phyloP scores from a whole-genome alignment of 108 stramenopile genomes.

The Conticribra weissflogii region DNA sequence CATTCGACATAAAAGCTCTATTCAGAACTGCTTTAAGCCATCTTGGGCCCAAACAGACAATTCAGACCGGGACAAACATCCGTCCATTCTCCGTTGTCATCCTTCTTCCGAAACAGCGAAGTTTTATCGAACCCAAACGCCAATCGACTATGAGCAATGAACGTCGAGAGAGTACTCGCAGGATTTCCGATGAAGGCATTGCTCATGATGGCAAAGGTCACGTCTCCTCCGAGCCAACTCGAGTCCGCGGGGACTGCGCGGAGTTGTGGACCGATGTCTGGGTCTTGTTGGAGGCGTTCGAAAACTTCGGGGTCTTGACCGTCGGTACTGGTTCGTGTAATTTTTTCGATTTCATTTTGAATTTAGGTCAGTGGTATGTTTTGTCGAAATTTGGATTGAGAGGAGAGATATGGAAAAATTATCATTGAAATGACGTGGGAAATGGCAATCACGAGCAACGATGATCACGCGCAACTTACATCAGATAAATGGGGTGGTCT shows the following conservation, averaged over 20 bases:
- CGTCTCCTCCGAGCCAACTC: constrained; percentile 51
- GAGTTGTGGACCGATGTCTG: constrained; percentile 43
- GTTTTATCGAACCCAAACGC: constrained; percentile 38
- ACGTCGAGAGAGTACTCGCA: constrained; percentile 36
- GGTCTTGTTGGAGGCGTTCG: constrained; percentile 20
- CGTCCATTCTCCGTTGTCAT: background rate
- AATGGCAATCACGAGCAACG: no score
- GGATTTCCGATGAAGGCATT: constrained; percentile 49
- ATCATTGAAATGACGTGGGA: no score
- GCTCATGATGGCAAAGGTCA: constrained; percentile 30
- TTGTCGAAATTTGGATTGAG: no score
- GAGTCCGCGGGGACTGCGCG: constrained; percentile 24
- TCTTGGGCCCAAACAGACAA: no score
- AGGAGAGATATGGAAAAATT: no score
- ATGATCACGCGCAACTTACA: no score
- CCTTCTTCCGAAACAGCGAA: constrained; percentile 17
- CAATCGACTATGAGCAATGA: constrained; percentile 45
- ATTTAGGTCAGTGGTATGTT: no score
- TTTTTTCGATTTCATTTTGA: no score
- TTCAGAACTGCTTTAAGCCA: no score
- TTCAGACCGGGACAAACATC: no score
- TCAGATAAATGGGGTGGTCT: constrained; percentile 37
- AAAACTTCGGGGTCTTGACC: constrained; percentile 39
- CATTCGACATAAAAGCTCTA: no score
- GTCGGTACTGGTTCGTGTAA: no score